Evolutionary conservation across 2,329 filamentous ascomycete species (phyloP), one percentile per base, ranked within the genome.

Genomic region (Verticillium nonalfalfae): DNA sequence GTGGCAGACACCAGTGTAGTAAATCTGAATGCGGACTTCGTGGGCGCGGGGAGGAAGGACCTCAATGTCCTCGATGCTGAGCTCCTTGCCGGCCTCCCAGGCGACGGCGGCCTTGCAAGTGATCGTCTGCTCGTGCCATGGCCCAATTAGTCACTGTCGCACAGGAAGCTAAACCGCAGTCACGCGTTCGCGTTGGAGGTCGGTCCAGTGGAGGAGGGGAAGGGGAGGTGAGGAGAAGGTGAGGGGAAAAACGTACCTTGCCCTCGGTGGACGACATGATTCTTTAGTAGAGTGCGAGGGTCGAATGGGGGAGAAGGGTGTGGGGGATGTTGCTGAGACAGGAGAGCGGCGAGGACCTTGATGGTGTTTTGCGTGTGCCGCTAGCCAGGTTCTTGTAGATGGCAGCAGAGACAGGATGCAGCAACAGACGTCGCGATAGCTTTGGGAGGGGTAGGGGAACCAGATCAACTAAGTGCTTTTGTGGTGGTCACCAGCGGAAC

Each of bases 1-100:
- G 81, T 99, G 95, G 83, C 95, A 99, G 75, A 99, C 95, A 78
- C 95, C 95, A 60, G 95, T 99, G 83, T 97, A 96, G 83, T 94
- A 89, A 75, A 98, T 91, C 82, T 98, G 81, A 74, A 99, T 97
- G 71, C 95, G 91, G 73, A 99, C 95, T 81, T 99, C 95, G 79
- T 96, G 86, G 64, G 94, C 93, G 78, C 84, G 88, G 63, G 95
- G 95, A 65, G 94, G 90, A 59, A 84, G 86, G 67, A 99, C 95
- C 80, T 98, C 93, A 71, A 99, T 83, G 69, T 96, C 91, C 80
- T 99, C 95, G 68, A 98, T 85, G 70, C 83, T 87, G 67, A 99
- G 85, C 68, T 91, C 89, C 81, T 97, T 91, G 74, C 90, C 93
- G 57, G 95, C 93, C 78, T 93, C 94, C 95, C 95, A 99, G 75